Conservation (phyloP, 345 rosid species). For the Dipteronia dyeriana region DNA sequence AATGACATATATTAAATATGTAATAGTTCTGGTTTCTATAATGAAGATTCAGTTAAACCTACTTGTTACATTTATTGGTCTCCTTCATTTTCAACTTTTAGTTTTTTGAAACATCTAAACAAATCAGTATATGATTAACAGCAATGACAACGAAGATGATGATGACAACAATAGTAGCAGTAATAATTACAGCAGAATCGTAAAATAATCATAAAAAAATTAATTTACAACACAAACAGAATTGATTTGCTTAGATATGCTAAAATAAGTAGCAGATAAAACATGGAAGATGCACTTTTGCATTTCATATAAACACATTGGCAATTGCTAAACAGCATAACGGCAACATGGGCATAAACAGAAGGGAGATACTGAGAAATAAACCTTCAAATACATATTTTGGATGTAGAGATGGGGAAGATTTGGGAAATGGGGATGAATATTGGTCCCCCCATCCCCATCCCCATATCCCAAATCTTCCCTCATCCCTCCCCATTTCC, state of each 20-base stretch:
- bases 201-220: not conserved
- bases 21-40: not conserved
- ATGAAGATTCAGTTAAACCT: not conserved
- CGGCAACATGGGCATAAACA: not conserved
- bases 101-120: not conserved
- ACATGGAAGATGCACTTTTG: not conserved
- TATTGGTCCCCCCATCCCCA: too few relatives aligned
- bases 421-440: too few relatives aligned
- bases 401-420: too few relatives aligned
- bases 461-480: too few relatives aligned
- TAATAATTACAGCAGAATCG: not conserved
- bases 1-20: not conserved
- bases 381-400: too few relatives aligned
- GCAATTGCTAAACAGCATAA: constrained; percentile 2
- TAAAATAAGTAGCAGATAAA: not conserved
- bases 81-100: not conserved
- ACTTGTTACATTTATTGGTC: not conserved
- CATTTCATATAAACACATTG: not conserved
- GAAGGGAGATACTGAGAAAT: not conserved
- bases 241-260: not conserved
- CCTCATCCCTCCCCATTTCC: too few relatives aligned
- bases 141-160: not conserved
- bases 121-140: not conserved
- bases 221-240: not conserved
- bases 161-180: not conserved